phyloP scores from a whole-genome alignment of 2,329 filamentous ascomycete genomes.

The Elsinoe perseae region DNA sequence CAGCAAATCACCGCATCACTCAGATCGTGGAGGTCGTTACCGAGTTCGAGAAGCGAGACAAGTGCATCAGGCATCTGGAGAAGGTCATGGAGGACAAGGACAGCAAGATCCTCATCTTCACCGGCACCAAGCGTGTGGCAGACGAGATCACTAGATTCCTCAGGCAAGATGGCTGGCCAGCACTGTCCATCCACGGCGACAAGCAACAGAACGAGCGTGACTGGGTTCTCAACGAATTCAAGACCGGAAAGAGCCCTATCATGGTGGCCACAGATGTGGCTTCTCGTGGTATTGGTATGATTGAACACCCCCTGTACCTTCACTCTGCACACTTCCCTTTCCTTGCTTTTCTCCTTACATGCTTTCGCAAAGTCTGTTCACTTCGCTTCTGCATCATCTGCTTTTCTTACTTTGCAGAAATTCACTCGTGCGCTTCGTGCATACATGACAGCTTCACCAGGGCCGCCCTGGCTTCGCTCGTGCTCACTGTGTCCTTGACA shows the following conservation, averaged over 20 bases:
- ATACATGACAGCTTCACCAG: constrained; percentile 69
- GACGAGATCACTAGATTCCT: constrained; percentile 97
- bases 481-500: constrained; percentile 71
- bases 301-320: constrained; percentile 47
- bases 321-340: constrained; percentile 25
- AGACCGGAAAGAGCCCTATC: constrained; percentile 98
- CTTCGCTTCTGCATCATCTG: constrained; percentile 48
- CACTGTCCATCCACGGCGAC: constrained; percentile 95
- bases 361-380: constrained; percentile 24
- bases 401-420: constrained; percentile 69
- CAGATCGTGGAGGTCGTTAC: constrained; percentile 95
- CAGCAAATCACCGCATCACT: constrained; percentile 95
- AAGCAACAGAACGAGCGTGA: constrained; percentile 99
- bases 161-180: constrained; percentile 95
- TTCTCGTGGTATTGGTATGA: constrained; percentile 99
- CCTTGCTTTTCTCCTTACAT: constrained; percentile 28
- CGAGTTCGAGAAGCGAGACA: constrained; percentile 95
- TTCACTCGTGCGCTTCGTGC: constrained; percentile 76
- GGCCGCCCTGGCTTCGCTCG: constrained; percentile 76
- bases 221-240: constrained; percentile 99
- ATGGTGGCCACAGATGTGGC: constrained; percentile 99
- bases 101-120: constrained; percentile 96
- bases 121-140: constrained; percentile 76
- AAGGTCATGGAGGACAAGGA: constrained; percentile 94
- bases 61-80: constrained; percentile 95